Evolutionary conservation across 1,139 yeast species (phyloP), one percentile per base, ranked within the genome.

Genomic region (Geotrichum klebahnii): DNA sequence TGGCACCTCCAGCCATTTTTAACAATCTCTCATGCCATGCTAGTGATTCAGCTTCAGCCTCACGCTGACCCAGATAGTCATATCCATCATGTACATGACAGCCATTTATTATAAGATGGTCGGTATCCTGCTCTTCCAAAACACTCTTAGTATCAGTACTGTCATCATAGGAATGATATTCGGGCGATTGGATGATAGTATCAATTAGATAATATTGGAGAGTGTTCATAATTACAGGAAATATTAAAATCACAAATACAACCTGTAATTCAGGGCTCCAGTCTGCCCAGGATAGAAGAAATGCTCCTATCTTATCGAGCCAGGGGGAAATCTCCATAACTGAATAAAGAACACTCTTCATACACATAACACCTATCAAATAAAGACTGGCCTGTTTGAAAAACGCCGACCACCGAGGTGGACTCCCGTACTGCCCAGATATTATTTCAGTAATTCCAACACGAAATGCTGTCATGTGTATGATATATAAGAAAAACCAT

Each of bases 171-270:
- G 54, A 49, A 36, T 59, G 61, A 51, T 65, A 63, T 31, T 71
- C 71, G 1, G 79, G 79, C 42, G 80, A 69, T 65, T 85, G 88
- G 59, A 92, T 89, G 54, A 92, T 84, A 60, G 85, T 85, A 65
- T 92, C 98, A 40, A 92, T 81, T 57, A 92, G 78, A 45, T 86
- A 78, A 62, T 88, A 84, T 69, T 92, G 97, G 58, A 92, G 73
- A 55, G 94, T 81, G 66, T 92, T 90, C 84, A 92, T 80, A 26
- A 63, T 56, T 14, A 39, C 46, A 8, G 54, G 54, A 46, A 70
- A 70, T 1, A 88, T 77, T 64, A 90, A 79, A 81, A 90, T 84
- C 41, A 92, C 96, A 57, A 92, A 78, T 45, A 85, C 81, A 6
- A 90, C 86, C 65, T 90, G 96, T 44, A 88, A 68, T 57, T 84